Conservation (phyloP, 139 green algal genomes). For the Tetradesmus lagerheimii region DNA sequence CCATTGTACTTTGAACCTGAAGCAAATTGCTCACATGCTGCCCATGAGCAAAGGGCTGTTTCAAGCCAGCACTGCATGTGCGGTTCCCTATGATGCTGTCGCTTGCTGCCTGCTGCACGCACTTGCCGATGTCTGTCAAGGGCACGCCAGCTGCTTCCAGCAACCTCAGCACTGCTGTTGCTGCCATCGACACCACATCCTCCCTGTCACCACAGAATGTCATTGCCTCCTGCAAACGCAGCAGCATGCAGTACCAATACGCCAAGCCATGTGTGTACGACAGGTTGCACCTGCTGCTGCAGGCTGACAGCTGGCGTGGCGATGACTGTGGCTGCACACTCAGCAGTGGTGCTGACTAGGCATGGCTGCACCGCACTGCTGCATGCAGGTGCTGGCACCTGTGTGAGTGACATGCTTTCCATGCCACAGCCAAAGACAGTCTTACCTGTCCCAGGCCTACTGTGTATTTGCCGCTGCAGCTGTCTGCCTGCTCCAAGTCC, state of each 20-base stretch:
- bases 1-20: too few species aligned
- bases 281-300: neutral
- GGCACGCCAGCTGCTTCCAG: slow-evolving; percentile 66
- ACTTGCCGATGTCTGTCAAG: slow-evolving; percentile 50
- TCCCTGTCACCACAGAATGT: slow-evolving; percentile 81
- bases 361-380: neutral
- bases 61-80: too few species aligned
- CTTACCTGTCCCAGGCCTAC: slow-evolving; percentile 82
- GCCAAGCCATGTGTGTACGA: neutral
- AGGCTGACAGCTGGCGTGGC: neutral
- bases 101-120: neutral
- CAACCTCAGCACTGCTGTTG: slow-evolving; percentile 76
- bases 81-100: too few species aligned
- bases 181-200: slow-evolving; percentile 82
- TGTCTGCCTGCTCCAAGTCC: slow-evolving; percentile 78
- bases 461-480: slow-evolving; percentile 90
- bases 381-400: neutral
- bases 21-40: too few species aligned
- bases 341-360: neutral
- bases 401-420: neutral
- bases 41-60: too few species aligned
- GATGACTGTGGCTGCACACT: neutral
- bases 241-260: neutral
- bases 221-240: slow-evolving; percentile 65
- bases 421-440: neutral